Evolutionary conservation across 345 rosid species (phyloP), one percentile per base, ranked within the genome.

Genomic region (Microcos paniculata): DNA sequence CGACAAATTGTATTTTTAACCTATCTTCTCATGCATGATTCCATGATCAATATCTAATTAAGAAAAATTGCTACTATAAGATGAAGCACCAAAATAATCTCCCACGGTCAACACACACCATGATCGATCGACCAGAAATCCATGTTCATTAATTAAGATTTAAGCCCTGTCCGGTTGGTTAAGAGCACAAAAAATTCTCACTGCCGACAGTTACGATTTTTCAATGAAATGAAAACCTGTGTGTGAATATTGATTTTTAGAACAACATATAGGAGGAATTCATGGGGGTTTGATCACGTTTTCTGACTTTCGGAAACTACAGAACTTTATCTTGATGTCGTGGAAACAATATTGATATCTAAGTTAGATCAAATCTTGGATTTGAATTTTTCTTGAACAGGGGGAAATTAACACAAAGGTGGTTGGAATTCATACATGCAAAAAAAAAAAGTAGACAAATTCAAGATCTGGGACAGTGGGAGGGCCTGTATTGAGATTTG

Each of bases 141-240:
- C 16, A 57, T 57, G 43, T n/a, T 38, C 3, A 26, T 19, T n/a
- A 5, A 24, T 46, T 1, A 43, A 23, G 2, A 26, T n/a, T 58
- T 63, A 3, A 6, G 38, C 33, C 18, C 23, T 14, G 33, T 67
- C 55, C 13, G 53, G 71, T 67, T 62, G 67, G 45, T 62, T 8
- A 62, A 33, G 13, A 62, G 45, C 67, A 62, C 0, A 31, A 45
- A 24, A 43, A 23, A 26, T 28, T 45, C 23, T n/a, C 33, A 15
- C 14, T 45, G 71, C 71, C 71, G 71, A 67, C 71, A 43, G 16
- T 57, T 57, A 57, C 8, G 62, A 24, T n/a, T n/a, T n/a, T n/a
- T n/a, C n/a, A n/a, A n/a, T n/a, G n/a, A n/a, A 30, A 30, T 35
- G 24, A 40, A 35, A 62, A 35, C 23, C 10, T 35, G 15, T 19